These are phyloP conservation scores for Misopates orontium DNA, from an alignment of 257 asterid species.

Conservation along the genomic window DNA sequence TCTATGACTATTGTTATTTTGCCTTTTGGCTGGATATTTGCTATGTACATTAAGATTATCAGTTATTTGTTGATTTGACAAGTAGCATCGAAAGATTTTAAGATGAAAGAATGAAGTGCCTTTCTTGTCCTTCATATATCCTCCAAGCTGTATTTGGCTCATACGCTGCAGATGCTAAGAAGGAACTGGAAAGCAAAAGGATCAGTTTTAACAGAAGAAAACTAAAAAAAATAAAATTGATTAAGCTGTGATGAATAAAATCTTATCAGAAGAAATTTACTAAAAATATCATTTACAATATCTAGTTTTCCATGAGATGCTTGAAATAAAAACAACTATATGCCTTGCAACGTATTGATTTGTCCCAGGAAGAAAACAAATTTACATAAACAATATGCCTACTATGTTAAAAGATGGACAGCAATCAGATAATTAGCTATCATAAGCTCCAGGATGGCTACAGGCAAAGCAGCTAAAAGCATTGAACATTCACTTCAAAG, in stretches of 20 bases:
- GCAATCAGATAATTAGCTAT: background rate
- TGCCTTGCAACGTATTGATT: background rate
- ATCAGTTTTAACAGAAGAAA: too few relatives aligned
- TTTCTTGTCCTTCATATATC: background rate
- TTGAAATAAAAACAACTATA: background rate
- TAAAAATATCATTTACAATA: too few relatives aligned
- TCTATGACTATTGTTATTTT: background rate
- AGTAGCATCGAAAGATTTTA: background rate
- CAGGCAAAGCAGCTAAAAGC: background rate
- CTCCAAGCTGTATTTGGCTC: too few relatives aligned
- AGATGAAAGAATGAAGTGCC: background rate
- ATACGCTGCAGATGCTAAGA: too few relatives aligned
- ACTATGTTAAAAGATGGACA: background rate
- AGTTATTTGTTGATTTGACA: background rate
- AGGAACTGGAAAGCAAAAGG: too few relatives aligned
- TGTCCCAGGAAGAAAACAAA: background rate
- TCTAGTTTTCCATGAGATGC: background rate
- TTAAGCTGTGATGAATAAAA: too few relatives aligned
- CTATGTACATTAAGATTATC: background rate
- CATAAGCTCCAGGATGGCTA: too few relatives aligned
- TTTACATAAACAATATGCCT: too few relatives aligned
- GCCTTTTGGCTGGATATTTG: background rate
- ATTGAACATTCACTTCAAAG: background rate
- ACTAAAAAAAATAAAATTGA: too few relatives aligned
- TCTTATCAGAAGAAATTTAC: too few relatives aligned